These are phyloP conservation scores for Talaromyces liani DNA, from an alignment of 495 filamentous ascomycete genomes.

Conservation along the genomic window DNA sequence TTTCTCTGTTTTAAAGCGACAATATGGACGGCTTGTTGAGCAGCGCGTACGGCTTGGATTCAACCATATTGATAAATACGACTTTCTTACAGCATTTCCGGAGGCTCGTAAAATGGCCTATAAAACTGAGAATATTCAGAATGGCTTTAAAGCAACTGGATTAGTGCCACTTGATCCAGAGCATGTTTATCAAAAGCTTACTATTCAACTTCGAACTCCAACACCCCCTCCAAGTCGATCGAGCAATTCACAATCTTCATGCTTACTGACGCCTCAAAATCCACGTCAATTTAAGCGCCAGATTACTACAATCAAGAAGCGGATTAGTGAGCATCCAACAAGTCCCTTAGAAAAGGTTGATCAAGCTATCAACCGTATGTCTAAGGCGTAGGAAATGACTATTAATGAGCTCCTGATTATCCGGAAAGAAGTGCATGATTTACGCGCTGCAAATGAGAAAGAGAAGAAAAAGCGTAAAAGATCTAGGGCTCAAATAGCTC, in stretches of 20 bases:
- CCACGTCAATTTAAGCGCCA: not conserved
- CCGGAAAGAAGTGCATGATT: too few species aligned
- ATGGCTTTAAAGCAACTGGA: conserved; percentile 11
- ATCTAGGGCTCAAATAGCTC: too few species aligned
- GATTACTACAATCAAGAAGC: not conserved
- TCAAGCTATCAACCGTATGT: too few species aligned
- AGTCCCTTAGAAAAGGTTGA: too few species aligned
- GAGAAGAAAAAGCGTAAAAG: too few species aligned
- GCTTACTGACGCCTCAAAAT: not conserved
- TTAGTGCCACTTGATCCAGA: conserved; percentile 10
- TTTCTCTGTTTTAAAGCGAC: too few species aligned
- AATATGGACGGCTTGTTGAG: conserved; percentile 5
- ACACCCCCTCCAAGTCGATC: conserved; percentile 3
- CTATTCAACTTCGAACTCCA: conserved; percentile 5
- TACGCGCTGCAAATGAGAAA: too few species aligned
- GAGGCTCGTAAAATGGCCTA: not conserved
- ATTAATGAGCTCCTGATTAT: too few species aligned
- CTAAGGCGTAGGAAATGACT: too few species aligned
- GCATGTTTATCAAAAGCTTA: conserved; percentile 7
- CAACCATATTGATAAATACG: conserved; percentile 14
- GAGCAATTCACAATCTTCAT: conserved; percentile 3
- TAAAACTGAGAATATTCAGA: conserved; percentile 10
- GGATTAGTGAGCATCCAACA: too few species aligned
- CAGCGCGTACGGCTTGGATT: conserved; percentile 4
- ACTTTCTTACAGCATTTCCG: conserved; percentile 8